Percentiles rank a stretch among this genome's conserved stretches.
Evolutionary conservation across 331 rosid genomes (phyloP).

Genomic region (Malus hybrid): DNA sequence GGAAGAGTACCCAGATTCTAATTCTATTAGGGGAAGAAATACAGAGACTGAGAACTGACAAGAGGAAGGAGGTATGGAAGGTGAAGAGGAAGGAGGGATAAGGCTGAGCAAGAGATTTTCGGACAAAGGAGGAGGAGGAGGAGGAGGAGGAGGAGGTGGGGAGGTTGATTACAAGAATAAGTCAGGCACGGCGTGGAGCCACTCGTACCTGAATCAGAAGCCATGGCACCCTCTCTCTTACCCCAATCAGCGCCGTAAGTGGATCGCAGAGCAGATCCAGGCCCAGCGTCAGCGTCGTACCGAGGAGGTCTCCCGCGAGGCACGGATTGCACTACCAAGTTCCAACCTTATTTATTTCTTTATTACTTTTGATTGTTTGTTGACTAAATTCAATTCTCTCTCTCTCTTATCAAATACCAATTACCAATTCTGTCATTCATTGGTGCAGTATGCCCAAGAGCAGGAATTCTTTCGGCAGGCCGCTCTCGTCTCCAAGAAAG

Average conservation of each 20-base stretch:
- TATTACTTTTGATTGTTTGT: neutral
- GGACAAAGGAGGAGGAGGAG: constrained; percentile 27
- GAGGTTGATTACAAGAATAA: constrained; percentile 85
- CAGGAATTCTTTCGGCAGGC: constrained; percentile 90
- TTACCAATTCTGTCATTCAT: neutral
- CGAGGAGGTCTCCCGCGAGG: constrained; percentile 91
- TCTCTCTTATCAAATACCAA: neutral
- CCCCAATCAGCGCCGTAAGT: constrained; percentile 96
- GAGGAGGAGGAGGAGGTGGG: constrained; percentile 65
- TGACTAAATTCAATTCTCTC: neutral
- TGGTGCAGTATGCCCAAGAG: constrained; percentile 75
- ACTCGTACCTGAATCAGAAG: constrained; percentile 85
- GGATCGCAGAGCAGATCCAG: constrained; percentile 96
- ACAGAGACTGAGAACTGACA: neutral
- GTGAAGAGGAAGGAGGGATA: constrained; percentile 67
- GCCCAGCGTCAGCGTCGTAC: constrained; percentile 53
- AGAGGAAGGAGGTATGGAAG: constrained; percentile 47
- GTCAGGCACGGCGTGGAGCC: constrained; percentile 98
- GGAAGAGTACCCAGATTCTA: neutral
- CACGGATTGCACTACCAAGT: neutral
- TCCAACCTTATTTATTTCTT: neutral
- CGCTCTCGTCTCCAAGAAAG: constrained; percentile 72
- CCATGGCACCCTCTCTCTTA: constrained; percentile 99
- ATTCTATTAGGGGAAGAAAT: neutral
- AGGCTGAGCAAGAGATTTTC: constrained; percentile 63